Conservation (phyloP, 2,329 filamentous ascomycete genomes). For the Talaromyces rugulosus region DNA sequence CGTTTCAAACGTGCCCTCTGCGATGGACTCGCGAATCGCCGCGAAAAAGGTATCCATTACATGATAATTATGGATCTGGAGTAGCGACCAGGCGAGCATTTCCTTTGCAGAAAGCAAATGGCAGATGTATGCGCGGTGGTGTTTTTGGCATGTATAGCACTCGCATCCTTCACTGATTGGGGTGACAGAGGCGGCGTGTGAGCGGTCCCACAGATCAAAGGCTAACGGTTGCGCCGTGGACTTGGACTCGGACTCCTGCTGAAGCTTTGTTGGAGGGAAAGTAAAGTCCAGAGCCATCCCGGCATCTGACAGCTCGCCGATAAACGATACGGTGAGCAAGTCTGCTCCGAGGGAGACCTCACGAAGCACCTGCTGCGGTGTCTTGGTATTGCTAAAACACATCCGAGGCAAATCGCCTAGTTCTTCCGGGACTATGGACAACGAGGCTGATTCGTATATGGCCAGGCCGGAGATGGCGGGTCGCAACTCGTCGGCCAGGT, state of each 20-base stretch:
- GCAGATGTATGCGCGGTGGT: constrained; percentile 82
- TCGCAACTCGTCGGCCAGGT: constrained; percentile 61
- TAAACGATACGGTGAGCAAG: constrained; percentile 71
- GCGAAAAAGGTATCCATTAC: constrained; percentile 69
- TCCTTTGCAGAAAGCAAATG: constrained; percentile 87
- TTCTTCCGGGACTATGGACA: constrained; percentile 61
- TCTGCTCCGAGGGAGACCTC: constrained; percentile 76
- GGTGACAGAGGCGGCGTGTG: constrained; percentile 57
- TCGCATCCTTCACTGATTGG: constrained; percentile 62
- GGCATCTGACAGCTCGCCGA: constrained; percentile 70
- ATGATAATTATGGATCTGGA: constrained; percentile 88
- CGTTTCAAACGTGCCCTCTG: constrained; percentile 49
- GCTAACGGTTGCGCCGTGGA: constrained; percentile 54
- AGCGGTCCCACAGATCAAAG: constrained; percentile 68
- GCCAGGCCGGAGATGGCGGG: constrained; percentile 64
- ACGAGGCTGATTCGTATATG: constrained; percentile 68
- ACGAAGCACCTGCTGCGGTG: constrained; percentile 72
- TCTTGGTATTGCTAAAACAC: constrained; percentile 64
- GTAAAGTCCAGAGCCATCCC: constrained; percentile 78
- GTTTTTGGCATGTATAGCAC: constrained; percentile 79
- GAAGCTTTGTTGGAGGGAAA: constrained; percentile 53
- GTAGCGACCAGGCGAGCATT: constrained; percentile 91
- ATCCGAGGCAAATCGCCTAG: constrained; percentile 66
- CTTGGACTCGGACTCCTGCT: constrained; percentile 11
- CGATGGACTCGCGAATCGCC: constrained; percentile 63